phyloP scores from a whole-genome alignment of 108 stramenopile species.

The Chaetoceros tenuissimus region DNA sequence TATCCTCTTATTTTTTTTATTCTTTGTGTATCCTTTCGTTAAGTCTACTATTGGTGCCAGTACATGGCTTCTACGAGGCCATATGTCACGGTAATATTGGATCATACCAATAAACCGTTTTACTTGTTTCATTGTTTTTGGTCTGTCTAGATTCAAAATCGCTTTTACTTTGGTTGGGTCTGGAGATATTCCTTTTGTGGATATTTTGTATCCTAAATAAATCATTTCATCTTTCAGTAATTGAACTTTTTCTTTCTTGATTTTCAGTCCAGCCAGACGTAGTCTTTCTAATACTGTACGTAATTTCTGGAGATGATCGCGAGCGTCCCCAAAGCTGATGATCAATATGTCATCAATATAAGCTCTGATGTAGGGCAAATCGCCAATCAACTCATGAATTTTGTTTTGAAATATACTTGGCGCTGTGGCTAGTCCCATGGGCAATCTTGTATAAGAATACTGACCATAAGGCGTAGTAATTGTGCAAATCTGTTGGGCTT shows the following conservation, averaged over 20 bases:
- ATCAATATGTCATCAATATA: slow-evolving; percentile 22
- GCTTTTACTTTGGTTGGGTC: slow-evolving; percentile 5
- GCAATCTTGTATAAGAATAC: slow-evolving; percentile 13
- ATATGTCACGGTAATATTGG: slow-evolving; percentile 10
- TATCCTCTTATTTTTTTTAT: slow-evolving; percentile 15
- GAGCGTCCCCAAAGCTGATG: slow-evolving; percentile 8
- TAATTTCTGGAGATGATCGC: slow-evolving; percentile 10
- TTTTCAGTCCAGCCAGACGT: slow-evolving; percentile 5
- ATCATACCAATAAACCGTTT: slow-evolving; percentile 12
- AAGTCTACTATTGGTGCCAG: slow-evolving; percentile 35
- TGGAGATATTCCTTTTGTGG: slow-evolving; percentile 6
- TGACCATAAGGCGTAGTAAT: slow-evolving; percentile 12
- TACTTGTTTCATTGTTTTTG: slow-evolving; percentile 6
- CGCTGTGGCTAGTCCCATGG: slow-evolving; percentile 16
- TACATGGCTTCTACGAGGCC: slow-evolving; percentile 15
- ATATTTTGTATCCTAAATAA: slow-evolving; percentile 8
- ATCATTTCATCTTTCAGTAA: slow-evolving; percentile 4
- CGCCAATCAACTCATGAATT: slow-evolving; percentile 12
- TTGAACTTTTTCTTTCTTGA: slow-evolving; percentile 13
- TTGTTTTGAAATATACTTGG: slow-evolving; percentile 23
- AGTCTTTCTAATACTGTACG: slow-evolving; percentile 7
- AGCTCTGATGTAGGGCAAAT: slow-evolving; percentile 7
- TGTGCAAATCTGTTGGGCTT: slow-evolving; percentile 9
- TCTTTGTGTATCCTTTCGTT: no score
- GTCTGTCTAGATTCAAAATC: slow-evolving; percentile 2